Evolutionary conservation across 2,329 filamentous ascomycete genomes (phyloP), one percentile per base, ranked within the genome.

Genomic region (Leptoxyphium fumago): DNA sequence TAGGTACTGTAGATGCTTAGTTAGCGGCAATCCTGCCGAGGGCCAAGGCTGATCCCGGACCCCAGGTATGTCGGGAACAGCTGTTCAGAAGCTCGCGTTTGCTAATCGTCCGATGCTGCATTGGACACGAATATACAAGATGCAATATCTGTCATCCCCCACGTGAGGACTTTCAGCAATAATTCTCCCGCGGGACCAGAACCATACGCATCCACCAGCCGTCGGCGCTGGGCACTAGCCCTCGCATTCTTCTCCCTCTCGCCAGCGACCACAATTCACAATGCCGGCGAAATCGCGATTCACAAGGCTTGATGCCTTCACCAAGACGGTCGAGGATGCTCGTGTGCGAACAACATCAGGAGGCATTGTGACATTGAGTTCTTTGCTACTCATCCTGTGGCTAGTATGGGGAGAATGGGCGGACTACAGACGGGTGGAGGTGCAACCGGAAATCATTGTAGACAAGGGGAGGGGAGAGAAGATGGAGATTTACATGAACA

Each of bases 401-500:
- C 74, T 98, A 53, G 75, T 87, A 21, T 88, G 84, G 80, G 87
- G 88, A 64, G 91, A 98, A 80, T 98, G 91, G 89, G 71, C 75
- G 46, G 91, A 96, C 58, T 98, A 95, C 66, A 75, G 87, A 55
- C 77, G 81, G 59, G 75, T 96, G 51, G 74, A 82, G 41, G 84
- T 98, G 48, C 80, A 87, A 61, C 89, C 91, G 6, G 91, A 98
- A 69, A 68, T 98, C 55, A 78, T 98, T 47, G 91, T 98, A 15
- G 93, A 98, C 62, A 95, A 96, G 68, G 87, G 87, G 53, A 76
- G 91, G 83, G 87, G 86, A 63, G 88, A 98, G 72, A 86, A 89
- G 65, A 96, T 98, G 89, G 91, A 96, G 64, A 98, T 98, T 52
- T 87, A 94, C 63, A 76, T 98, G 65, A 98, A 98, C 69, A 80